These are phyloP conservation scores for Globisporangium spinosum DNA, from an alignment of 352 stramenopile genomes.

Conservation along the genomic window DNA sequence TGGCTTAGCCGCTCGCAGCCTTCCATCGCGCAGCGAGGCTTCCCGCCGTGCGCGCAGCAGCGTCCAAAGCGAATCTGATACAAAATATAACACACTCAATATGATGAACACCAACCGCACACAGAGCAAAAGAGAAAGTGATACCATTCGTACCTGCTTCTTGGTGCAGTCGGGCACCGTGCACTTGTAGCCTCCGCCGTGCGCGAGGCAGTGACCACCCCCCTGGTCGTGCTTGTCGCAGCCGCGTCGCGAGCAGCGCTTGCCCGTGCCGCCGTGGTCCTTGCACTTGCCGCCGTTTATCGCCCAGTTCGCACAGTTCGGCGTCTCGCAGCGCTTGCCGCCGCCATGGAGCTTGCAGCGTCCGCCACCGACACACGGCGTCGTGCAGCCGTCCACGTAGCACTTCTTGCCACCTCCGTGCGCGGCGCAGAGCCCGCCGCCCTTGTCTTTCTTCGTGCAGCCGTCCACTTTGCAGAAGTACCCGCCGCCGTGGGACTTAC, in stretches of 20 bases:
- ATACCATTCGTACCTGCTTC: slow-evolving; percentile 52
- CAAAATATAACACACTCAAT: neutral
- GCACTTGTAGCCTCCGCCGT: slow-evolving; percentile 72
- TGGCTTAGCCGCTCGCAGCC: slow-evolving; percentile 68
- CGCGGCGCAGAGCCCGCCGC: slow-evolving; percentile 67
- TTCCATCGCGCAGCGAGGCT: slow-evolving; percentile 57
- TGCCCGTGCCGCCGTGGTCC: slow-evolving; percentile 64
- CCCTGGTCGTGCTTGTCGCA: slow-evolving; percentile 83
- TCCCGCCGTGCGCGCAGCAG: slow-evolving; percentile 76
- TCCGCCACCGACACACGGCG: slow-evolving; percentile 65
- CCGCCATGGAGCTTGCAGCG: slow-evolving; percentile 69
- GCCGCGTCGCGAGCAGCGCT: slow-evolving; percentile 55
- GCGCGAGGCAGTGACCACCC: slow-evolving; percentile 66
- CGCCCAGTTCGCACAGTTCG: slow-evolving; percentile 58
- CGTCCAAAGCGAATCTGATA: slow-evolving; percentile 58
- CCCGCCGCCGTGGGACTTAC: slow-evolving; percentile 77
- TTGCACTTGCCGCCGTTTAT: slow-evolving; percentile 71
- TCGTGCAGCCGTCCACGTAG: slow-evolving; percentile 62
- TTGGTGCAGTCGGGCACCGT: slow-evolving; percentile 66
- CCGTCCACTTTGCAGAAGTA: slow-evolving; percentile 76
- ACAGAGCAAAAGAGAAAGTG: neutral
- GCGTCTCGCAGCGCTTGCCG: slow-evolving; percentile 46
- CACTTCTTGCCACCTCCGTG: slow-evolving; percentile 85
- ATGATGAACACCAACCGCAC: neutral
- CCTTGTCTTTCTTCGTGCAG: slow-evolving; percentile 83